Base-by-base conservation (phyloP, 1,284 basidiomycete species). In the Boletus smithii region DNA sequence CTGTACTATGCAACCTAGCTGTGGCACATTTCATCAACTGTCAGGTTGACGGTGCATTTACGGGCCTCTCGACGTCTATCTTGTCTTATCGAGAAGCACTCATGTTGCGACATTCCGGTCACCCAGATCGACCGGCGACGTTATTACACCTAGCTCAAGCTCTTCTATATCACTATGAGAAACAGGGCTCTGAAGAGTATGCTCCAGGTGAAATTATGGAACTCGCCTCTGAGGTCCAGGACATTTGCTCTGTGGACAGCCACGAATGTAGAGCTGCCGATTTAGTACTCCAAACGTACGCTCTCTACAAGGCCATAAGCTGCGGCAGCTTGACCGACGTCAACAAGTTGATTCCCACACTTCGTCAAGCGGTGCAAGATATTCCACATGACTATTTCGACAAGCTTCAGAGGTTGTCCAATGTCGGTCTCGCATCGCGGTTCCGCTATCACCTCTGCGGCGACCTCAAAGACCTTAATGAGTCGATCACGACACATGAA, bases 1-100 rank as follows among this genome's bases (percentile, higher is more conserved):
- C 37, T 2, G 53, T 32, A 7, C 36, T 56, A 2, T 49, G 26
- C 23, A 60, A 61, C 41, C 29, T 58, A 4, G 58, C 53, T 1
- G 44, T 6, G 5, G 50, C 47, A 16, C 9, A 38, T 3, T 45
- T 38, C n/a, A 36, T 37, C 17, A 20, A n/a, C 2, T 49, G 27
- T 26, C 46, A 30, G 14, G 7, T 40, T 3, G 33, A 35, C 11
- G 30, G 16, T 23, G 11, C 8, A 8, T 13, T n/a, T 5, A 9
- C 3, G 6, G 29, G 32, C 1, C 33, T 48, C 18, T 29, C 13
- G 1, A 18, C 4, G 2, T 17, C 41, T 16, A 46, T 48, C 26
- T 35, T 13, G 0, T n/a, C n/a, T n/a, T 59, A 55, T 42, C 27
- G n/a, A 18, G 17, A 39, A 16, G 35, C 53, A 17, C 53, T 54